phyloP scores from a whole-genome alignment of 2,329 filamentous ascomycete species.

The Botrytis galanthina region DNA sequence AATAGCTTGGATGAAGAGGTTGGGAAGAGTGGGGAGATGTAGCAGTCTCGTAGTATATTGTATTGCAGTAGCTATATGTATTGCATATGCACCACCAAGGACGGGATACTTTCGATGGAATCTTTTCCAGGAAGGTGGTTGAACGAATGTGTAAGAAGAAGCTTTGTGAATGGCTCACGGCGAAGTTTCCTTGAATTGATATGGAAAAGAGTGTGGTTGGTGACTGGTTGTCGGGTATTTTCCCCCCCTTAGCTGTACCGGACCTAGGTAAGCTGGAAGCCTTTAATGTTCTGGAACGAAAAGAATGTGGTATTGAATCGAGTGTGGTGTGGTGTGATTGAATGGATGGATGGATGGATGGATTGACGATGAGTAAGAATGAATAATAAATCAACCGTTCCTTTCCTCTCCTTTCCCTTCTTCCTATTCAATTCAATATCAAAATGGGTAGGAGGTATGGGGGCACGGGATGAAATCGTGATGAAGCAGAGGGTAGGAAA shows the following conservation, averaged over 20 bases:
- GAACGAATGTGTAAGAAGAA: background rate
- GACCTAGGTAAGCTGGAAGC: background rate
- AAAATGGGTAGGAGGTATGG: background rate
- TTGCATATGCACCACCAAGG: constrained; percentile 1
- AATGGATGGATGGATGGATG: background rate
- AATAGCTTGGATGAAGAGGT: constrained; percentile 13
- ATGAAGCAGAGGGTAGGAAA: background rate
- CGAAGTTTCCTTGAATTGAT: background rate
- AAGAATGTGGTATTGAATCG: background rate
- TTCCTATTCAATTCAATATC: background rate
- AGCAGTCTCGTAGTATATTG: background rate
- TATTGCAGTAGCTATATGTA: constrained; percentile 4
- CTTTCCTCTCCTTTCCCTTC: background rate
- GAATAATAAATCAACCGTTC: background rate
- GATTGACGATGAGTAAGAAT: background rate
- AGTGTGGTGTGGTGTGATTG: background rate
- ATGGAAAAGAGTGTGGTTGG: constrained; percentile 11
- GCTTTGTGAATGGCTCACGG: background rate
- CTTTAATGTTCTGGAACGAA: constrained; percentile 1
- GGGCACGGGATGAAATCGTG: no score
- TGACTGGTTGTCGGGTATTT: background rate
- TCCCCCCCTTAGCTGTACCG: background rate
- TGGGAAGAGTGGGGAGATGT: constrained; percentile 10
- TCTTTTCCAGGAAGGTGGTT: constrained; percentile 7
- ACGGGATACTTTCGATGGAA: background rate